Evolutionary conservation across 441 rosid genomes (phyloP).

Genomic region (Adansonia madagascariensis): DNA sequence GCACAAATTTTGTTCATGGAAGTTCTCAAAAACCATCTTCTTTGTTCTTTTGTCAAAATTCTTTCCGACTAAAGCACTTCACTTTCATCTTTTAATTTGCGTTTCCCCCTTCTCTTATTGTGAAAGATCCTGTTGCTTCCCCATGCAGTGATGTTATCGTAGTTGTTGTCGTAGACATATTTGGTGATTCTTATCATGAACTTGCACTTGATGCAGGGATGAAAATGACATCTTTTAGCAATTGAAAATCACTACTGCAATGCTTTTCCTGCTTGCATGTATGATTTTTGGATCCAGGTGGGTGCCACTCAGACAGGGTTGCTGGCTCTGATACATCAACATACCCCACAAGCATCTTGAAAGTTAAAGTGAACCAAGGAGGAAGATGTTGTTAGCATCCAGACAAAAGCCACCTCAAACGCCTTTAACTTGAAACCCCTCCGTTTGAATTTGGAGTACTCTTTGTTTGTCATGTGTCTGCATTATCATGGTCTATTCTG

Average conservation of each 20-base stretch:
- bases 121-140: not conserved
- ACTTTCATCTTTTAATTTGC: not conserved
- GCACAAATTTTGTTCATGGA: not conserved
- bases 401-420: conserved; percentile 35
- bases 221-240: conserved; percentile 28
- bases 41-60: not conserved
- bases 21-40: not conserved
- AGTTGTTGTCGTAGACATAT: not conserved
- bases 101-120: not conserved
- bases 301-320: conserved; percentile 18
- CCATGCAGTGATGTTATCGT: conserved; percentile 25
- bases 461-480: not conserved
- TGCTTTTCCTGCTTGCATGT: conserved; percentile 1
- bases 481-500: not conserved
- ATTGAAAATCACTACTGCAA: conserved; percentile 13
- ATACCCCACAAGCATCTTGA: conserved; percentile 33
- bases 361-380: conserved; percentile 24
- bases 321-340: conserved; percentile 16
- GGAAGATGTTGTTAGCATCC: conserved; percentile 34
- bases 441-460: not conserved
- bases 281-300: not conserved
- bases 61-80: not conserved
- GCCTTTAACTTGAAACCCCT: conserved; percentile 6
- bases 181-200: conserved; percentile 24
- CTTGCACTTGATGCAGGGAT: conserved; percentile 27